Evolutionary conservation across 116 monocot genomes (phyloP).

Genomic region (Phalaenopsis hybrid): DNA sequence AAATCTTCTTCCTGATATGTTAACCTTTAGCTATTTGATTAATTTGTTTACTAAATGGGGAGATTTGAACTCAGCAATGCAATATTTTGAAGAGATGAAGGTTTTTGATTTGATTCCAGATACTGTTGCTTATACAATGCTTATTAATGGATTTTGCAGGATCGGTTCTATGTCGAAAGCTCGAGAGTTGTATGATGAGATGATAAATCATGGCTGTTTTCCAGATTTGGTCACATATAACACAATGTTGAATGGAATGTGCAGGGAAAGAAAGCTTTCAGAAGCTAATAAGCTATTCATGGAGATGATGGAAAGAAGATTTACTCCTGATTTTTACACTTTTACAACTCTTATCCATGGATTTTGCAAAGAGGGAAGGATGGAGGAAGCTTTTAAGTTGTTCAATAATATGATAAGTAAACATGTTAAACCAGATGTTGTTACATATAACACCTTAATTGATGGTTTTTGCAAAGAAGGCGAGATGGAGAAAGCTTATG

Average conservation of each 20-base stretch:
- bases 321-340: slow-evolving; percentile 63
- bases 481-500: slow-evolving; percentile 53
- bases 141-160: slow-evolving; percentile 73
- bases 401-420: slow-evolving; percentile 48
- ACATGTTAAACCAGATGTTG: slow-evolving; percentile 67
- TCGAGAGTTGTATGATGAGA: slow-evolving; percentile 62
- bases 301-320: slow-evolving; percentile 70
- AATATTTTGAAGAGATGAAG: slow-evolving; percentile 66
- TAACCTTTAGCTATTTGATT: slow-evolving; percentile 76
- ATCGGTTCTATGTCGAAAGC: slow-evolving; percentile 46
- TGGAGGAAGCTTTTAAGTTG: slow-evolving; percentile 44
- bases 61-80: slow-evolving; percentile 37
- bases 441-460: slow-evolving; percentile 80
- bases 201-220: slow-evolving; percentile 53
- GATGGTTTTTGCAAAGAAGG: slow-evolving; percentile 79
- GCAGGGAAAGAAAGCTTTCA: slow-evolving; percentile 42
- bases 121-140: slow-evolving; percentile 83
- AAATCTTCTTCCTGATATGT: slow-evolving; percentile 59
- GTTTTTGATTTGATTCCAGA: slow-evolving; percentile 53
- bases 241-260: slow-evolving; percentile 68
- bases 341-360: slow-evolving; percentile 81
- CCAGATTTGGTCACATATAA: slow-evolving; percentile 83
- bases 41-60: slow-evolving; percentile 60
- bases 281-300: slow-evolving; percentile 60
- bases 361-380: slow-evolving; percentile 46